Evolutionary conservation across 2,329 filamentous ascomycete genomes (phyloP).

Genomic region (Acrocalymma vagum): DNA sequence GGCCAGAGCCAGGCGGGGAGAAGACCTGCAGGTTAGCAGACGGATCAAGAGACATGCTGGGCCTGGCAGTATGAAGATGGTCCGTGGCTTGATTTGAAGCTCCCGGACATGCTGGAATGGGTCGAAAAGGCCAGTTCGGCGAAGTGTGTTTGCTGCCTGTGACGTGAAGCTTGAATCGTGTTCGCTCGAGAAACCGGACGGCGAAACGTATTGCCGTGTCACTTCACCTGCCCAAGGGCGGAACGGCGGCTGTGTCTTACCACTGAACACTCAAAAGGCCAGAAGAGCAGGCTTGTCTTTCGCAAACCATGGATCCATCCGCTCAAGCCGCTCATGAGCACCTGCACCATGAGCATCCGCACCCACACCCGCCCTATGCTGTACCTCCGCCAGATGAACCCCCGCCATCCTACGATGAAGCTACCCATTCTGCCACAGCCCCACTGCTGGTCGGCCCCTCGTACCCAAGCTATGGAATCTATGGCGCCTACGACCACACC

Average conservation of each 20-base stretch:
- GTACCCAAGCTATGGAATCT: conserved; percentile 41
- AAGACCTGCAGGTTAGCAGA: conserved; percentile 44
- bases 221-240: background rate
- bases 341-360: conserved; percentile 15
- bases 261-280: no score
- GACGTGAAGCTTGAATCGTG: conserved; percentile 16
- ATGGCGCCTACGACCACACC: conserved; percentile 32
- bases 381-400: conserved; percentile 29
- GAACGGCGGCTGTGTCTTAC: background rate
- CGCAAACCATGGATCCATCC: conserved; percentile 14
- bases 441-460: conserved; percentile 41
- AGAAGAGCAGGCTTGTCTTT: no score
- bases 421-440: conserved; percentile 27
- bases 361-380: conserved; percentile 16
- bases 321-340: conserved; percentile 19
- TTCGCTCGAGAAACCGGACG: conserved; percentile 27
- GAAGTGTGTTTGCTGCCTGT: conserved; percentile 30
- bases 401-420: conserved; percentile 45
- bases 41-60: conserved; percentile 50
- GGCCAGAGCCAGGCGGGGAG: conserved; percentile 86
- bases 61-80: conserved; percentile 22
- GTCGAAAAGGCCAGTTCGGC: no score
- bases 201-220: conserved; percentile 20
- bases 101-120: conserved; percentile 39
- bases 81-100: conserved; percentile 22